Evolutionary conservation across 176 grass and related monocot species (phyloP).

Genomic region (Zoysia japonica): DNA sequence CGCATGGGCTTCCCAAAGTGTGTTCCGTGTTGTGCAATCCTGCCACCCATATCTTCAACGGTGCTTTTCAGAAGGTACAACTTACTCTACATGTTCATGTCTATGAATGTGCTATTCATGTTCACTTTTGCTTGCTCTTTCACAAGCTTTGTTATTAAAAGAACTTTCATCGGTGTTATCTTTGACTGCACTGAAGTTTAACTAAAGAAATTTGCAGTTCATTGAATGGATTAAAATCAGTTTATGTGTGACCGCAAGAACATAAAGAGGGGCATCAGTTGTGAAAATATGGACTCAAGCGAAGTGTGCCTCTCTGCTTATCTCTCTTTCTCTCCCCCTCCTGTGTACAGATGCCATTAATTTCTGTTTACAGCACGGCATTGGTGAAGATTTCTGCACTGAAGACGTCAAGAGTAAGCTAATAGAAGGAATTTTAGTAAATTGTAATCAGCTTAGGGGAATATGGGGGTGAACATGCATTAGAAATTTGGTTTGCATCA

Average conservation of each 20-base stretch:
- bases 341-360: not conserved
- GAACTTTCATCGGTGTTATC: not conserved
- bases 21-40: slow-evolving; percentile 69
- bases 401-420: slow-evolving; percentile 18
- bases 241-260: too few relatives aligned
- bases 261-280: not conserved
- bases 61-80: slow-evolving; percentile 77
- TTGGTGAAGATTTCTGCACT: slow-evolving; percentile 77
- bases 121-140: slow-evolving; percentile 38
- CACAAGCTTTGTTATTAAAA: slow-evolving; percentile 27
- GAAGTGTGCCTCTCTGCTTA: slow-evolving; percentile 45
- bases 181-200: too few relatives aligned
- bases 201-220: too few relatives aligned
- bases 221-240: too few relatives aligned
- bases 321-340: too few relatives aligned
- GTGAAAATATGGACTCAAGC: slow-evolving; percentile 84
- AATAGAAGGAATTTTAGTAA: not conserved
- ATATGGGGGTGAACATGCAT: not conserved
- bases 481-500: not conserved
- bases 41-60: slow-evolving; percentile 84
- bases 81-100: not conserved
- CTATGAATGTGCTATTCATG: slow-evolving; percentile 14
- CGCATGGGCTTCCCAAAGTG: slow-evolving; percentile 74
- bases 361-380: slow-evolving; percentile 39
- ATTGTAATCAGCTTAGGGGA: too few relatives aligned